Conservation (phyloP, 176 grass and related monocot genomes). For the Musa schizocarpa region DNA sequence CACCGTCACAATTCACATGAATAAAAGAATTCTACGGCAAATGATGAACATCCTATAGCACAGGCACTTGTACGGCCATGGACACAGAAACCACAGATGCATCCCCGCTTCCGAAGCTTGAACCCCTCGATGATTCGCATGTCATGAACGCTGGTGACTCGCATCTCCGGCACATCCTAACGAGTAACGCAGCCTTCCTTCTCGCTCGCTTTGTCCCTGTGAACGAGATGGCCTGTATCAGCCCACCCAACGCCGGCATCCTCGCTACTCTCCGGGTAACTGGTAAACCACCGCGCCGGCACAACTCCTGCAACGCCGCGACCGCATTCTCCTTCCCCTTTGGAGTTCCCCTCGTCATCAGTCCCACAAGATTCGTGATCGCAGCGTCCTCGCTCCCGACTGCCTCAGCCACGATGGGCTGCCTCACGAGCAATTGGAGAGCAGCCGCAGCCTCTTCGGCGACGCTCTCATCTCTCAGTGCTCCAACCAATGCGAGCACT, state of each 20-base stretch:
- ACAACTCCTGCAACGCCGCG: constrained; percentile 76
- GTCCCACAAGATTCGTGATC: constrained; percentile 47
- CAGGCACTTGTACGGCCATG: background rate
- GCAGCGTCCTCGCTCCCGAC: constrained; percentile 49
- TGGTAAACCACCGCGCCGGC: constrained; percentile 40
- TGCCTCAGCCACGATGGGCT: constrained; percentile 44
- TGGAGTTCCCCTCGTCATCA: constrained; percentile 67
- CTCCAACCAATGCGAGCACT: constrained; percentile 40
- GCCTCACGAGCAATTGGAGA: constrained; percentile 57
- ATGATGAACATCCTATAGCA: background rate
- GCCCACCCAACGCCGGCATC: constrained; percentile 41
- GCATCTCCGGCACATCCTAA: constrained; percentile 64
- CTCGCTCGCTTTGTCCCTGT: constrained; percentile 70
- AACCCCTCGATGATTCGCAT: constrained; percentile 17
- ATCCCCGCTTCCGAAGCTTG: constrained; percentile 6
- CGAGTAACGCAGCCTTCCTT: constrained; percentile 61
- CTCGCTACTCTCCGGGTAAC: constrained; percentile 49
- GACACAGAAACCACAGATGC: background rate
- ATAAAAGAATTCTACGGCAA: background rate
- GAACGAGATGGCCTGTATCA: constrained; percentile 51
- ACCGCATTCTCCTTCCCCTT: constrained; percentile 91
- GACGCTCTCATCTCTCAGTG: constrained; percentile 50
- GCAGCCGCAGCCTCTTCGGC: constrained; percentile 87
- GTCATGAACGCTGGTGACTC: constrained; percentile 34
- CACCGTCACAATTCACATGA: background rate